Evolutionary conservation across 2,329 filamentous ascomycete genomes (phyloP), one percentile per base, ranked within the genome.

Genomic region (Alternaria arborescens): DNA sequence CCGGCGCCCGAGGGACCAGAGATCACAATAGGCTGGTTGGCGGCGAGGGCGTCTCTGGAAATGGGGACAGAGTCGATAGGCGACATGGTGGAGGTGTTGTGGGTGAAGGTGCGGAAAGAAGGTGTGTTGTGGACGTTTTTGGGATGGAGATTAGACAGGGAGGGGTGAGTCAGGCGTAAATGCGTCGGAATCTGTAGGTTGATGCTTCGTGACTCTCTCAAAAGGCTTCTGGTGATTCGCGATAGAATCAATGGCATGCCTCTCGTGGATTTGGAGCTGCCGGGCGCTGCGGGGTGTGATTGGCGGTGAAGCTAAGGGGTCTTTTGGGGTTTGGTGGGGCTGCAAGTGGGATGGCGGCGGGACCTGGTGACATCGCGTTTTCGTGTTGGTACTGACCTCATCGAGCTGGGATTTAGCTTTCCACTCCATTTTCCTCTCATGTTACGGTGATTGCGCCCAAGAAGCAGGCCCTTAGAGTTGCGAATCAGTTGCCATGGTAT

Each of bases 1-100:
- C 92, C 92, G 48, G 92, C 87, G 76, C 92, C 92, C 11, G 88
- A 91, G 63, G 92, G 92, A 57, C 92, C 92, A 50, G 89, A 92
- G 79, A 95, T 90, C 71, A 95, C 88, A 72, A 94, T 84, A 14
- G 91, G 91, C 26, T 63, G 64, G 65, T 73, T 52, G 5, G 60
- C 47, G 46, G 60, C 41, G 43, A 74, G 60, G 30, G 73, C 66
- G 18, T 65, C 62, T 42, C 65, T 69, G 52, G 69, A 62, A 47
- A 58, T 53, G 46, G 61, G 32, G 38, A 66, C 55, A 32, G 69
- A 64, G 12, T 60, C 60, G 51, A 58, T 56, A 46, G 71, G 71
- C 3, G 73, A 67, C 72, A 76, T 75, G 20, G 50, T 71, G 60
- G 32, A 61, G 22, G 65, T 46, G 58, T 59, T 60, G 48, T 52